Conservation (phyloP, 2,329 filamentous ascomycete species). For the Chrysoporthe puriensis region DNA sequence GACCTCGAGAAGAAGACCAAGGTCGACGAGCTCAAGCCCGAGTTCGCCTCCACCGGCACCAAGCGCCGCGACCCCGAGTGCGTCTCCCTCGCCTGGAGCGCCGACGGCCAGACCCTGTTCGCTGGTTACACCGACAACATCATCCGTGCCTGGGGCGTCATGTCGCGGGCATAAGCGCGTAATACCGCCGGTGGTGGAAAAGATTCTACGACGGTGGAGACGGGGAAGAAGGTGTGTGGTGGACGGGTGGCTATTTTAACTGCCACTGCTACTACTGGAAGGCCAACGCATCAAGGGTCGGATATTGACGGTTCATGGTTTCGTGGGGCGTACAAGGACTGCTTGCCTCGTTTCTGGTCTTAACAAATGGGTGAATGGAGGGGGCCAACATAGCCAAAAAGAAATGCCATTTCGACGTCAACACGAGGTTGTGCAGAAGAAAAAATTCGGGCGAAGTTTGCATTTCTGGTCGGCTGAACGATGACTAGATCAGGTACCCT, state of each 20-base stretch:
- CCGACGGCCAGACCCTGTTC: slow-evolving; percentile 98
- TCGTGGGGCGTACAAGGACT: slow-evolving; percentile 39
- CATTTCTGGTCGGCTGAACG: slow-evolving; percentile 26
- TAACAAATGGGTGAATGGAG: slow-evolving; percentile 35
- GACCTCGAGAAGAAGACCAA: slow-evolving; percentile 99
- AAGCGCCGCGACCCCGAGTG: slow-evolving; percentile 99
- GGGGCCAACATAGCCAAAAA: slow-evolving; percentile 32
- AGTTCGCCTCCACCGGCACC: slow-evolving; percentile 84
- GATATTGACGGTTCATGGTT: slow-evolving; percentile 36
- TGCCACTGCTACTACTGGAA: slow-evolving; percentile 27
- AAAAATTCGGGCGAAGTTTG: slow-evolving; percentile 14
- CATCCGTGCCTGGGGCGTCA: slow-evolving; percentile 97
- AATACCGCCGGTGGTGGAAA: slow-evolving; percentile 12
- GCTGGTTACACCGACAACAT: slow-evolving; percentile 99
- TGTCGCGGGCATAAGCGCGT: slow-evolving; percentile 78
- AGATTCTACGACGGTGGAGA: slow-evolving; percentile 15
- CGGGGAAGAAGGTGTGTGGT: slow-evolving; percentile 27
- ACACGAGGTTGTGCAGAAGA: slow-evolving; percentile 23
- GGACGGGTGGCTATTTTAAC: slow-evolving; percentile 28
- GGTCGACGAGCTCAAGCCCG: slow-evolving; percentile 99
- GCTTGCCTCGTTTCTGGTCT: slow-evolving; percentile 41
- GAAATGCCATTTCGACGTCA: slow-evolving; percentile 26
- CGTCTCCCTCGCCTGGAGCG: slow-evolving; percentile 94
- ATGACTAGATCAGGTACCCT: slow-evolving; percentile 23
- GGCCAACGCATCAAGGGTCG: slow-evolving; percentile 26